These are phyloP conservation scores for Sarocladiaceae sp. DNA, from an alignment of 2,329 filamentous ascomycete species.

Conservation along the genomic window DNA sequence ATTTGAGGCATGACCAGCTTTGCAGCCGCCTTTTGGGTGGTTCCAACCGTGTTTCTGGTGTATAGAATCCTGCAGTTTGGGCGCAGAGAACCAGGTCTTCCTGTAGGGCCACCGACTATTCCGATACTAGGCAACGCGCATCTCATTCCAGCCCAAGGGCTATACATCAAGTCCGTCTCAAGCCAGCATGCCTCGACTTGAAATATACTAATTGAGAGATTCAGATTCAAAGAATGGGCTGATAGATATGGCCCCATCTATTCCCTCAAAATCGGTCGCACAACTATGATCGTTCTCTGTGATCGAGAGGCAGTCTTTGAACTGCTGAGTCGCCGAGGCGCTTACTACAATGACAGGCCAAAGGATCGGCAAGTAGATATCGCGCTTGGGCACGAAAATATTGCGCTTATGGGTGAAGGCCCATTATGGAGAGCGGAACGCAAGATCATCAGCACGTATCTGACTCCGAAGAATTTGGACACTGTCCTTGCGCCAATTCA, in stretches of 20 bases:
- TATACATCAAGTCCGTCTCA: neutral
- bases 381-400: constrained; percentile 11
- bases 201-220: too few relatives aligned
- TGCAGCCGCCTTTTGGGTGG: too few relatives aligned
- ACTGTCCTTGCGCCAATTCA: neutral
- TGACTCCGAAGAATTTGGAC: constrained; percentile 2
- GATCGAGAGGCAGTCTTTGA: constrained; percentile 12
- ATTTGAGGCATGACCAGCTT: too few relatives aligned
- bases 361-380: constrained; percentile 8
- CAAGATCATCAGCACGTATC: constrained; percentile 2
- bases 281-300: constrained; percentile 12
- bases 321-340: constrained; percentile 10
- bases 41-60: too few relatives aligned
- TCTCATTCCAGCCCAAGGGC: neutral
- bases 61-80: neutral
- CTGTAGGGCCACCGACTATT: neutral
- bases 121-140: neutral
- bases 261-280: constrained; percentile 10
- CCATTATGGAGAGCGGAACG: constrained; percentile 11
- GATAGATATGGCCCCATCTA: constrained; percentile 10
- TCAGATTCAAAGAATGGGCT: constrained; percentile 12
- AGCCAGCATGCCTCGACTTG: too few relatives aligned
- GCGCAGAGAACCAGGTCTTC: neutral
- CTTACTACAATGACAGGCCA: constrained; percentile 11
- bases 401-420: constrained; percentile 9